These are phyloP conservation scores for Fusarium sp. DNA, from an alignment of 2,329 filamentous ascomycete genomes.

Conservation along the genomic window DNA sequence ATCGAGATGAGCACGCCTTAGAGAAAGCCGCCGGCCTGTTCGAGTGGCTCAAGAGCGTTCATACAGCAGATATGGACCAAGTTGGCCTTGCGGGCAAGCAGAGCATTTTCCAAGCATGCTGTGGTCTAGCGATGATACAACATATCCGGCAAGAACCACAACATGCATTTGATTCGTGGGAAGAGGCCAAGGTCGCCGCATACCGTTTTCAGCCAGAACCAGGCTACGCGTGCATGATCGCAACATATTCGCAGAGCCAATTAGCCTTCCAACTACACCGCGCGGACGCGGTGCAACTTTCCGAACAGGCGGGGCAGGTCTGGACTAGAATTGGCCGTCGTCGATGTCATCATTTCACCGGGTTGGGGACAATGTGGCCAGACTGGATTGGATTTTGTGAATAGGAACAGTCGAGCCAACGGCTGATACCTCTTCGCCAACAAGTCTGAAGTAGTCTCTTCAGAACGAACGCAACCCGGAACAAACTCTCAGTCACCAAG, in stretches of 20 bases:
- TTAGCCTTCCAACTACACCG: neutral
- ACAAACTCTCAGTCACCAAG: neutral
- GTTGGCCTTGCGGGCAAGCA: neutral
- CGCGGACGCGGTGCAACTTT: neutral
- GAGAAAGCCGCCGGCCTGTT: no score
- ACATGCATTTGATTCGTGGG: neutral
- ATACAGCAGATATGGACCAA: no score
- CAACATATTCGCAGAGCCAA: neutral
- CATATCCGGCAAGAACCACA: neutral
- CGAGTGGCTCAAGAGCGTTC: no score
- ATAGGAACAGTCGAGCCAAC: neutral
- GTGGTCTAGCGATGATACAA: neutral
- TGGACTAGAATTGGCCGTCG: neutral
- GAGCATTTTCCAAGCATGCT: neutral
- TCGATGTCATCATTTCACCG: neutral
- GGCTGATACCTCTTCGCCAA: neutral
- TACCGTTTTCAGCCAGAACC: no score
- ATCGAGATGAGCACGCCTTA: no score
- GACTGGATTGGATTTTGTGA: neutral
- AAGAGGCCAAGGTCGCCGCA: neutral
- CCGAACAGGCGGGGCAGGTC: neutral
- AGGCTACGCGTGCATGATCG: neutral
- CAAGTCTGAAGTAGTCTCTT: neutral
- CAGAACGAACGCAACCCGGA: neutral
- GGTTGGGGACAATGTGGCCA: neutral